phyloP scores from a whole-genome alignment of 2,329 filamentous ascomycete species.

The Pseudogymnoascus sp. region DNA sequence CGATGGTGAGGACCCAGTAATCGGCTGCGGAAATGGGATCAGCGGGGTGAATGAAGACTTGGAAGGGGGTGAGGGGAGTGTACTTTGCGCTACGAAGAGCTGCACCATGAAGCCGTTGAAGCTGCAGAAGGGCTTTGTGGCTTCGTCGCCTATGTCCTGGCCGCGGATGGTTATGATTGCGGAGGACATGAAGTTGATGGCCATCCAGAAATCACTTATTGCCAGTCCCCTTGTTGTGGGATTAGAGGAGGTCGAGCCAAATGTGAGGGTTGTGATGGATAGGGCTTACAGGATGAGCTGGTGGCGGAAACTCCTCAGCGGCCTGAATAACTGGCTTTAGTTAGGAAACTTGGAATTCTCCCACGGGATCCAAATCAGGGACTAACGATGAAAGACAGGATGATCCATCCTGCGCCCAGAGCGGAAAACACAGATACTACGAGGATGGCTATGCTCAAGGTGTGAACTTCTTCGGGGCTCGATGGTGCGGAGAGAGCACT shows the following conservation, averaged over 20 bases:
- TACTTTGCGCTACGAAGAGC: slow-evolving; percentile 37
- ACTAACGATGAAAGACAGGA: slow-evolving; percentile 30
- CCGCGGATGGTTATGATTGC: slow-evolving; percentile 31
- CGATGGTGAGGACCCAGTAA: slow-evolving; percentile 38
- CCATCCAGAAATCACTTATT: slow-evolving; percentile 35
- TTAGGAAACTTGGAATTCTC: too few species aligned
- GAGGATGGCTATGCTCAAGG: slow-evolving; percentile 29
- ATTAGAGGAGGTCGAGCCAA: neutral
- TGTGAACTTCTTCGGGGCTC: slow-evolving; percentile 15
- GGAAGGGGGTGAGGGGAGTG: slow-evolving; percentile 2
- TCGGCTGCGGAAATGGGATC: slow-evolving; percentile 26
- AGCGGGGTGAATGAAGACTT: neutral
- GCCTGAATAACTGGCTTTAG: slow-evolving; percentile 30
- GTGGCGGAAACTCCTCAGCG: slow-evolving; percentile 34
- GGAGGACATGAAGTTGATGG: slow-evolving; percentile 34
- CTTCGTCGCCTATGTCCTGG: slow-evolving; percentile 25
- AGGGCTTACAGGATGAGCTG: slow-evolving; percentile 31
- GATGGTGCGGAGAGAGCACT: slow-evolving; percentile 21
- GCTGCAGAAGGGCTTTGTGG: slow-evolving; percentile 30
- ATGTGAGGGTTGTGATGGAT: neutral
- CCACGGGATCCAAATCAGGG: neutral
- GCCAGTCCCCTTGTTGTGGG: slow-evolving; percentile 30
- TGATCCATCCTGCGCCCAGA: slow-evolving; percentile 33
- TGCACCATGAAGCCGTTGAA: slow-evolving; percentile 38
- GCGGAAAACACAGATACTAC: slow-evolving; percentile 30